A percentile compares a stretch with the other conserved stretches of the same genome.
Evolutionary conservation across 306 rosid genomes (phyloP).

Genomic region (Delonix regia): DNA sequence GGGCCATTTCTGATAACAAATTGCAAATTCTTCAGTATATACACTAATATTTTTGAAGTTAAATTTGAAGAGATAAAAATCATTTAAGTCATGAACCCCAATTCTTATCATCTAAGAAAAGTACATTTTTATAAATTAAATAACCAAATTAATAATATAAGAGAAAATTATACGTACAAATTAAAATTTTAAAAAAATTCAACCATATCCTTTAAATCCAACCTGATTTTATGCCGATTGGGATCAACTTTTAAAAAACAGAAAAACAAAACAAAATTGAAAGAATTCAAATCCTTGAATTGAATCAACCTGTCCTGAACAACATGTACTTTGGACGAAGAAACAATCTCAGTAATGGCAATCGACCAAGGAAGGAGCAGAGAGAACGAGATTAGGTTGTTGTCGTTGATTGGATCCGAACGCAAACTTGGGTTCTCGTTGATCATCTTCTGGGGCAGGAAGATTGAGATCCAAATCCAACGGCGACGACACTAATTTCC

Average conservation of each 20-base stretch:
- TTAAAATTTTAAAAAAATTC: no score
- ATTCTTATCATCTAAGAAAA: not conserved
- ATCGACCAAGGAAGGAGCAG: constrained; percentile 85
- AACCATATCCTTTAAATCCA: no score
- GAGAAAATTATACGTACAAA: no score
- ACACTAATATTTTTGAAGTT: constrained; percentile 12
- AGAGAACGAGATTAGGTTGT: constrained; percentile 54
- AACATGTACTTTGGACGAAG: not conserved
- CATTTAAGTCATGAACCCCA: constrained; percentile 36
- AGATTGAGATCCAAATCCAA: constrained; percentile 95
- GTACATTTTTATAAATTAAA: no score
- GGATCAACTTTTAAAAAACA: no score
- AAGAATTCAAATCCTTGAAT: no score
- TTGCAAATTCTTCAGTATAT: constrained; percentile 31
- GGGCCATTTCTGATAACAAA: constrained; percentile 39
- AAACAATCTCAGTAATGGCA: constrained; percentile 72
- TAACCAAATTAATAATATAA: no score
- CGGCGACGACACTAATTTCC: constrained; percentile 53
- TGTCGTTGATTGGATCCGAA: constrained; percentile 67
- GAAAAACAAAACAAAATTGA: no score
- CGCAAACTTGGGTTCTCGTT: constrained; percentile 58
- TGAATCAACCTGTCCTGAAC: not conserved
- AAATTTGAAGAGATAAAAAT: no score
- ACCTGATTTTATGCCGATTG: no score
- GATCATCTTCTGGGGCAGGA: constrained; percentile 90